A percentile compares a stretch with the other conserved stretches of the same genome.
phyloP scores from a whole-genome alignment of 148 eudicot genomes.

The Simmondsia chinensis region DNA sequence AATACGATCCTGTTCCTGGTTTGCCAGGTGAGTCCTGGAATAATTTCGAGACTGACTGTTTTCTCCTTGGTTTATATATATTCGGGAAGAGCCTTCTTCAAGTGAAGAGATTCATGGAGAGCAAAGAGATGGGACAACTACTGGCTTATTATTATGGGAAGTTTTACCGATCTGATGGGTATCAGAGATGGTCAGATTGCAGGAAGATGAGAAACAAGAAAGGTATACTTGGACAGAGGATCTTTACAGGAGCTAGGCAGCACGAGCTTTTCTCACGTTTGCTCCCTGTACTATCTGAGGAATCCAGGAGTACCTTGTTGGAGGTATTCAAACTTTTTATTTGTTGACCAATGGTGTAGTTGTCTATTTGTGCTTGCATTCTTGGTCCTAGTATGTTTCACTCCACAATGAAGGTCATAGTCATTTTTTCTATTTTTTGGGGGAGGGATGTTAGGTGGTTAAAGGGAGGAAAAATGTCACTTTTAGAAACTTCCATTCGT shows the following conservation, averaged over 20 bases:
- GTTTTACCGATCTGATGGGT: constrained; percentile 40
- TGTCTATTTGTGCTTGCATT: no score
- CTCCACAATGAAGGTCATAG: no score
- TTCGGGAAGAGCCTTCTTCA: constrained; percentile 63
- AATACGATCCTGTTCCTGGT: constrained; percentile 45
- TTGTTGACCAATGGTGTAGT: no score
- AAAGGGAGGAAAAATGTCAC: no score
- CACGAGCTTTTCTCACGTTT: constrained; percentile 62
- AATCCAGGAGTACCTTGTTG: constrained; percentile 31
- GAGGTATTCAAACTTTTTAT: constrained; percentile 43
- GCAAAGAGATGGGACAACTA: constrained; percentile 44
- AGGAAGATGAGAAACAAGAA: constrained; percentile 52
- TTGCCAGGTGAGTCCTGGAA: constrained; percentile 31
- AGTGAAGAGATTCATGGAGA: constrained; percentile 44
- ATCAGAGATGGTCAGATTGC: constrained; percentile 59
- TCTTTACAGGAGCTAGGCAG: constrained; percentile 70
- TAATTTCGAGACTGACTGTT: constrained; percentile 47
- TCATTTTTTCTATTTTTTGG: no score
- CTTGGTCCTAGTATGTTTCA: no score
- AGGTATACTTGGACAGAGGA: constrained; percentile 48
- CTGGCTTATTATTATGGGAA: constrained; percentile 50
- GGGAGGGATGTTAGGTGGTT: no score
- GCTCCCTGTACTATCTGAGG: constrained; percentile 42
- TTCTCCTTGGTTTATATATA: constrained; percentile 66
- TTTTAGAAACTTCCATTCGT: no score